Base-by-base conservation (phyloP, 441 rosid genomes). In the Arabidopsis lyrata region DNA sequence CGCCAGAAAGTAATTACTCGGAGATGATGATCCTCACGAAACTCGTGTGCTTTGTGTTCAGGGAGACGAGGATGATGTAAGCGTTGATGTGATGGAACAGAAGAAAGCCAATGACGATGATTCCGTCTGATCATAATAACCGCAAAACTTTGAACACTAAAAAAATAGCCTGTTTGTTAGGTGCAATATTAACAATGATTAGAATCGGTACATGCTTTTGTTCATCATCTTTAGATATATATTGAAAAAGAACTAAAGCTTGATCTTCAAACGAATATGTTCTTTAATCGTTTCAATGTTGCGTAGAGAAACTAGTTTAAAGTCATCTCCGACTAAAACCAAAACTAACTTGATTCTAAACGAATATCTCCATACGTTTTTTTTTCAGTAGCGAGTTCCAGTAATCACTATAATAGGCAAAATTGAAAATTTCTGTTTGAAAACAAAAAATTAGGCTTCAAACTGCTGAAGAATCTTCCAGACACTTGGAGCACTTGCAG, bases 401-500 rank as follows among this genome's bases (percentile, higher is more conserved):
- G 16, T 63, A 4, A 44, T 62, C 38, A 29, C 53, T 63, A 32
- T 47, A 32, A 32, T 24, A n/a, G 5, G 24, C 45, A 50, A 66
- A 52, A 35, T 5, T 50, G 35, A 20, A 3, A 36, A 2, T 22
- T 20, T 49, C 9, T 20, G 47, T 15, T 18, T n/a, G 48, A 70
- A 48, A 36, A 20, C 41, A 47, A 15, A 71, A 71, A 38, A 2
- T 42, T 68, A 42, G 45, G 54, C 62, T 41, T 67, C 53, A 63
- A 59, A 24, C 27, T 47, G 57, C 42, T 20, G 60, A 49, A 10
- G 60, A 38, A 72, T 89, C 91, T 66, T 86, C 73, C 35, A 78
- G 61, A 78, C 97, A 92, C 73, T 78, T 88, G 0, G 81, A 27
- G 70, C 96, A 92, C n/a, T 76, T 78, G 82, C 97, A 89, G 45